These are phyloP conservation scores for Trebouxia sp. DNA, from an alignment of 139 green algal species.

Conservation along the genomic window DNA sequence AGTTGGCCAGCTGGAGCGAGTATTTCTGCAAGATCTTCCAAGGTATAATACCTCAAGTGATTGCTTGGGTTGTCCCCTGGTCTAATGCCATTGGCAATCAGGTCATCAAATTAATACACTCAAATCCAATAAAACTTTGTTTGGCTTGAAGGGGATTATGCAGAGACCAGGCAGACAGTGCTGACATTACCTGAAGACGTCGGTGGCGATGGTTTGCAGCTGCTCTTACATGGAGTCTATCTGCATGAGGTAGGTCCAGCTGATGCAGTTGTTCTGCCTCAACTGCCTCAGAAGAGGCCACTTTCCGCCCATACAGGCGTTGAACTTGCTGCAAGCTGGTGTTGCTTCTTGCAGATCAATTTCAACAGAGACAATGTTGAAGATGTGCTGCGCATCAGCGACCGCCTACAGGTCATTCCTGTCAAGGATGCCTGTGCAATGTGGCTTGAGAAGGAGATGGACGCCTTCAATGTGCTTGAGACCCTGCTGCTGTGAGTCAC, in stretches of 20 bases:
- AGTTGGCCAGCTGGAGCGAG: conserved; percentile 26
- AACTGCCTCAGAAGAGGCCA: not conserved
- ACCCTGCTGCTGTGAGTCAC: conserved; percentile 10
- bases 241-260: not conserved
- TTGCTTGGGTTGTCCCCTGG: too few relatives aligned
- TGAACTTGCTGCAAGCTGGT: not conserved
- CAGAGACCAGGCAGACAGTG: conserved; percentile 20
- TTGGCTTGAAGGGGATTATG: not conserved
- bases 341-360: not conserved
- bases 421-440: conserved; percentile 24
- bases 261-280: not conserved
- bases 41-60: not conserved
- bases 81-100: too few relatives aligned
- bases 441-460: conserved; percentile 26
- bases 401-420: conserved; percentile 19
- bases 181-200: conserved; percentile 12
- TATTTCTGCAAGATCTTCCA: conserved; percentile 29
- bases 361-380: conserved; percentile 24
- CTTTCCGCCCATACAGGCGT: not conserved
- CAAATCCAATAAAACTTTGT: not conserved
- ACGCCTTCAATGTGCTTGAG: conserved; percentile 20
- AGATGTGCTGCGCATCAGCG: conserved; percentile 14
- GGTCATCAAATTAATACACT: too few relatives aligned
- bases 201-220: conserved; percentile 6
- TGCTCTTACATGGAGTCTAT: conserved; percentile 25